These are phyloP conservation scores for Gynochthodes officinalis DNA, from an alignment of 257 asterid species.

Conservation along the genomic window DNA sequence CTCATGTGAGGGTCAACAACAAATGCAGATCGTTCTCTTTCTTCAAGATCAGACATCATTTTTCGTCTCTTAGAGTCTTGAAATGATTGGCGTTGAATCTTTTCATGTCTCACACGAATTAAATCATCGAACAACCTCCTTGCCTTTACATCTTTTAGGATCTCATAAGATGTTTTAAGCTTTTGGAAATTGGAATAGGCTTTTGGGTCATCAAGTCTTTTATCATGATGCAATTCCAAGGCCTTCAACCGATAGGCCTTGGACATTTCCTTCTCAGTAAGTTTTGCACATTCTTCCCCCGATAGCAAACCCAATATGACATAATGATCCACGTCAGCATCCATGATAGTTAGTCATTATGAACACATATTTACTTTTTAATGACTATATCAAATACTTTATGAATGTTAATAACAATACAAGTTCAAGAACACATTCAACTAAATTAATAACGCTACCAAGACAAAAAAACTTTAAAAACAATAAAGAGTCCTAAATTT, in stretches of 20 bases:
- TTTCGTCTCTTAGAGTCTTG: constrained; percentile 67
- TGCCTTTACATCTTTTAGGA: constrained; percentile 67
- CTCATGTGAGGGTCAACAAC: constrained; percentile 36
- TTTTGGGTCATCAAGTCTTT: constrained; percentile 63
- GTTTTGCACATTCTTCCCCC: constrained; percentile 67
- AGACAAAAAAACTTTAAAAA: too few relatives aligned
- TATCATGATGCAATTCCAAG: constrained; percentile 71
- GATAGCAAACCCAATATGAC: constrained; percentile 60
- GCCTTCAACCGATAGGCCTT: constrained; percentile 65
- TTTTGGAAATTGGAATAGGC: constrained; percentile 59
- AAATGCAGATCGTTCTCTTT: constrained; percentile 63
- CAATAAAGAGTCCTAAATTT: too few relatives aligned
- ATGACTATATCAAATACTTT: too few relatives aligned
- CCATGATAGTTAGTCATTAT: too few relatives aligned
- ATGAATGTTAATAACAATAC: too few relatives aligned
- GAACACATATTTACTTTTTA: too few relatives aligned
- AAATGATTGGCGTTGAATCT: constrained; percentile 50
- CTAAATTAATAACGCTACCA: too few relatives aligned
- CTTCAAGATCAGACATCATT: constrained; percentile 83
- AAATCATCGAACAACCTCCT: constrained; percentile 70
- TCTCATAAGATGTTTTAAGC: constrained; percentile 59
- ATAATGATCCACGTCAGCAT: constrained; percentile 58
- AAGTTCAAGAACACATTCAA: too few relatives aligned
- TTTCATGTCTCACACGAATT: constrained; percentile 55
- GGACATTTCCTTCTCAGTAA: constrained; percentile 58